phyloP scores from a whole-genome alignment of 805 yeast species.

The Helenozyma baotianmanensis region DNA sequence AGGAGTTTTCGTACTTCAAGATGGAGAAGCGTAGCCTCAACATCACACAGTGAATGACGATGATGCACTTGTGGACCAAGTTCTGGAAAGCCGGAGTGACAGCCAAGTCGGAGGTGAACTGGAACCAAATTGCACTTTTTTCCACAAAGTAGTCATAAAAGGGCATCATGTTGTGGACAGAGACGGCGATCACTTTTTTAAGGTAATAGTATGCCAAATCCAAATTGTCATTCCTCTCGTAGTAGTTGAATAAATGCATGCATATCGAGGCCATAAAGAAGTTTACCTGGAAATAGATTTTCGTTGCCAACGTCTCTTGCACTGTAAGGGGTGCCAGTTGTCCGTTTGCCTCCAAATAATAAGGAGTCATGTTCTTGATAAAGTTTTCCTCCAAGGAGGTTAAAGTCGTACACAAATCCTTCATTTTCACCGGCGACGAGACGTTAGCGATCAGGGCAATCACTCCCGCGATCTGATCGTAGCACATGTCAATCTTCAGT shows the following conservation, averaged over 20 bases:
- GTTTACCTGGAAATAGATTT: conserved; percentile 11
- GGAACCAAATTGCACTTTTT: conserved; percentile 5
- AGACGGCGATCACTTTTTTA: conserved; percentile 26
- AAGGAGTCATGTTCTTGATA: neutral
- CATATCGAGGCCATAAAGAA: conserved; percentile 10
- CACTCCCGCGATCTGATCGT: conserved; percentile 11
- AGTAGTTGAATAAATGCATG: conserved; percentile 18
- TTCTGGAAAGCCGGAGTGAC: conserved; percentile 15
- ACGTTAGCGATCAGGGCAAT: conserved; percentile 9
- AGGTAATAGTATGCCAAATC: conserved; percentile 35
- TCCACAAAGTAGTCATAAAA: conserved; percentile 10
- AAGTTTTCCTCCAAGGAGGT: conserved; percentile 5
- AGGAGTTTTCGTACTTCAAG: conserved; percentile 1
- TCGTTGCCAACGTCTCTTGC: conserved; percentile 1
- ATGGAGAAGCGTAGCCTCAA: conserved; percentile 11
- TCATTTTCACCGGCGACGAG: conserved; percentile 7
- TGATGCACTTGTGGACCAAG: conserved; percentile 14
- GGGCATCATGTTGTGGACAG: conserved; percentile 21
- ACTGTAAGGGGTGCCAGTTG: conserved; percentile 1
- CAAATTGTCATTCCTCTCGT: conserved; percentile 31
- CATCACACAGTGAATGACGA: conserved; percentile 11
- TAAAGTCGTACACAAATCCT: conserved; percentile 6
- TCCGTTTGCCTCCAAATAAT: neutral
- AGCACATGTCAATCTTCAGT: conserved; percentile 20
- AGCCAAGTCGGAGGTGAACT: conserved; percentile 11